phyloP scores from a whole-genome alignment of 371 early-diverging fungal genomes.

The Mortierella sp. region DNA sequence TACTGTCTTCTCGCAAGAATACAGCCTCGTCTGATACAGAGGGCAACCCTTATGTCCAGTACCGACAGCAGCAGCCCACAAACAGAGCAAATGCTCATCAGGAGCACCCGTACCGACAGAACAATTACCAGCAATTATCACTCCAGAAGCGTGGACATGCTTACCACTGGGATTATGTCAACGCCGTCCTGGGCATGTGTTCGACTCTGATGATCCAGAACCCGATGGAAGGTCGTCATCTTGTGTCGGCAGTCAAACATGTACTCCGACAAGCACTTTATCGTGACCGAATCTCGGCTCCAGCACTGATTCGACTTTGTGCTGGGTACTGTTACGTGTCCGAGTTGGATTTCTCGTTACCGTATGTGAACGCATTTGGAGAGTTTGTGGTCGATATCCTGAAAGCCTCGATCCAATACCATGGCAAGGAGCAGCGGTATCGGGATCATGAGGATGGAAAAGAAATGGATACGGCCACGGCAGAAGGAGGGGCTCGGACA shows the following conservation, averaged over 20 bases:
- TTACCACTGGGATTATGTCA: slow-evolving; percentile 30
- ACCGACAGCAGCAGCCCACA: slow-evolving; percentile 2
- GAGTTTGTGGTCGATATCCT: slow-evolving; percentile 50
- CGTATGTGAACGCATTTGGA: slow-evolving; percentile 41
- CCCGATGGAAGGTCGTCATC: slow-evolving; percentile 32
- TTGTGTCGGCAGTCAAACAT: slow-evolving; percentile 34
- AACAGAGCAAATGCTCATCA: too few relatives aligned
- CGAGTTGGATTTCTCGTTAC: slow-evolving; percentile 40
- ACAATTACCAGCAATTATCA: background rate
- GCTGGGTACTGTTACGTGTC: slow-evolving; percentile 45
- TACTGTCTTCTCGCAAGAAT: slow-evolving; percentile 6
- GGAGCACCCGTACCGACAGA: background rate
- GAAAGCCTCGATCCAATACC: slow-evolving; percentile 27
- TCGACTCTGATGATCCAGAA: slow-evolving; percentile 41
- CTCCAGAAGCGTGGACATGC: slow-evolving; percentile 4
- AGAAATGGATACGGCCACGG: too few relatives aligned
- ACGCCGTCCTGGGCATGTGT: slow-evolving; percentile 42
- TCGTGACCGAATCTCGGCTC: slow-evolving; percentile 38
- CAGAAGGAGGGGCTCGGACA: too few relatives aligned
- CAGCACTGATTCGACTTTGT: slow-evolving; percentile 37
- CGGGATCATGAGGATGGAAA: slow-evolving; percentile 9
- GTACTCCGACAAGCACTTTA: slow-evolving; percentile 44
- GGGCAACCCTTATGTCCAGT: slow-evolving; percentile 12
- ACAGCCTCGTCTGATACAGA: slow-evolving; percentile 13
- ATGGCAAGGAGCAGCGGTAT: slow-evolving; percentile 3